phyloP scores from a whole-genome alignment of 1,139 yeast species.

The Pichia sp. region DNA sequence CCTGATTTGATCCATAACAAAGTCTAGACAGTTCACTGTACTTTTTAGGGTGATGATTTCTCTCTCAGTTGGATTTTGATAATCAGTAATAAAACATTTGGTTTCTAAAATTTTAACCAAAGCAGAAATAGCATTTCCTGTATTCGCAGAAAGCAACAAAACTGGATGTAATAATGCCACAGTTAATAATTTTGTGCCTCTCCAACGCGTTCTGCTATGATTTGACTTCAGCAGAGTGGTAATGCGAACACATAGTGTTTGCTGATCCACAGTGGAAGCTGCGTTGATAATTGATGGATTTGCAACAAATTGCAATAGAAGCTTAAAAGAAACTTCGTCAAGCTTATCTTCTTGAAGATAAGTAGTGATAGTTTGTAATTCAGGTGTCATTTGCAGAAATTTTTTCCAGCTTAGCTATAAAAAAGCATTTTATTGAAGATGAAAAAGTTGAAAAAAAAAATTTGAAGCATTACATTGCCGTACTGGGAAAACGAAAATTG shows the following conservation, averaged over 20 bases:
- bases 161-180: slow-evolving; percentile 45
- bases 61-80: slow-evolving; percentile 27
- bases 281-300: slow-evolving; percentile 19
- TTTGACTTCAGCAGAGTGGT: slow-evolving; percentile 47
- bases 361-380: slow-evolving; percentile 15
- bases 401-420: no score
- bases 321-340: slow-evolving; percentile 14
- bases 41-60: slow-evolving; percentile 26
- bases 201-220: slow-evolving; percentile 48
- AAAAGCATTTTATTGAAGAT: background rate
- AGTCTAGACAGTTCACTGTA: slow-evolving; percentile 41
- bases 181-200: slow-evolving; percentile 50
- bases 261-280: slow-evolving; percentile 41
- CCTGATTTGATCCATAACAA: slow-evolving; percentile 49
- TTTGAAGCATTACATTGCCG: background rate
- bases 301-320: slow-evolving; percentile 17
- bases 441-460: background rate
- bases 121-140: slow-evolving; percentile 47
- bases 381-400: slow-evolving; percentile 6
- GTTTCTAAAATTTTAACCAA: slow-evolving; percentile 52
- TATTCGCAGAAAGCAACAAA: slow-evolving; percentile 49
- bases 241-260: slow-evolving; percentile 50
- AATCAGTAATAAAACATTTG: slow-evolving; percentile 36
- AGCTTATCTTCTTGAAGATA: slow-evolving; percentile 18
- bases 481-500: background rate